These are phyloP conservation scores for Trametopsis cervina DNA, from an alignment of 768 basidiomycete genomes.

Conservation along the genomic window DNA sequence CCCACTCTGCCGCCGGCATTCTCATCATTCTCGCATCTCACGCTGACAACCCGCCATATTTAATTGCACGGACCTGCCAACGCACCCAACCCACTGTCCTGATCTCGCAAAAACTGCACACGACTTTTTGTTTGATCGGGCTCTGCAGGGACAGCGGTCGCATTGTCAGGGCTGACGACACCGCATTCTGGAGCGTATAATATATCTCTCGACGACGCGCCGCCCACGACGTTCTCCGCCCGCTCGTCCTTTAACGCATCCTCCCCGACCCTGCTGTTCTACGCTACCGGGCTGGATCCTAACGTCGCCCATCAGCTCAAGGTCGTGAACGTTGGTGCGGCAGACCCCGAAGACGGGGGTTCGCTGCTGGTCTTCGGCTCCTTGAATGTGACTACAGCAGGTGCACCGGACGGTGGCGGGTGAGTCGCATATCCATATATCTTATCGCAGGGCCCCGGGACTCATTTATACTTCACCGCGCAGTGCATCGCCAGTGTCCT, in stretches of 20 bases:
- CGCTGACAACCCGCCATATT: slow-evolving; percentile 4
- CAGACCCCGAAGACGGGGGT: slow-evolving; percentile 15
- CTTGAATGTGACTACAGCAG: slow-evolving; percentile 38
- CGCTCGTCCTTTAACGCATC: slow-evolving; percentile 41
- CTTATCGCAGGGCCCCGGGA: too few relatives aligned
- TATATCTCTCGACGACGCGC: slow-evolving; percentile 39
- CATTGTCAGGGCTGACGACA: slow-evolving; percentile 53
- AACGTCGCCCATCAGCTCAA: slow-evolving; percentile 40
- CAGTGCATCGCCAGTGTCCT: too few relatives aligned
- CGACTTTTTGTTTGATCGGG: slow-evolving; percentile 4
- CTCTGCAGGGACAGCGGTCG: slow-evolving; percentile 50
- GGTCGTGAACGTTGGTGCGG: slow-evolving; percentile 49
- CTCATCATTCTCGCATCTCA: too few relatives aligned
- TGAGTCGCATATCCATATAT: slow-evolving; percentile 22
- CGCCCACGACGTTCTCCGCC: slow-evolving; percentile 26
- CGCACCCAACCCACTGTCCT: slow-evolving; percentile 1
- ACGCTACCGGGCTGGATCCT: slow-evolving; percentile 52
- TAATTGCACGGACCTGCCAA: neutral
- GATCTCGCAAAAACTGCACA: neutral
- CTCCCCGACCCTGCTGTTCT: slow-evolving; percentile 55
- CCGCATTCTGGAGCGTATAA: slow-evolving; percentile 51
- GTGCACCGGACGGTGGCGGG: slow-evolving; percentile 27
- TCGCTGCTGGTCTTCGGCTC: slow-evolving; percentile 43
- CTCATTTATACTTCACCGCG: too few relatives aligned
- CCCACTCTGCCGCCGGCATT: neutral